Evolutionary conservation across 108 stramenopile species (phyloP), one percentile per base, ranked within the genome.

Genomic region (Phaeodactylum tricornutum): DNA sequence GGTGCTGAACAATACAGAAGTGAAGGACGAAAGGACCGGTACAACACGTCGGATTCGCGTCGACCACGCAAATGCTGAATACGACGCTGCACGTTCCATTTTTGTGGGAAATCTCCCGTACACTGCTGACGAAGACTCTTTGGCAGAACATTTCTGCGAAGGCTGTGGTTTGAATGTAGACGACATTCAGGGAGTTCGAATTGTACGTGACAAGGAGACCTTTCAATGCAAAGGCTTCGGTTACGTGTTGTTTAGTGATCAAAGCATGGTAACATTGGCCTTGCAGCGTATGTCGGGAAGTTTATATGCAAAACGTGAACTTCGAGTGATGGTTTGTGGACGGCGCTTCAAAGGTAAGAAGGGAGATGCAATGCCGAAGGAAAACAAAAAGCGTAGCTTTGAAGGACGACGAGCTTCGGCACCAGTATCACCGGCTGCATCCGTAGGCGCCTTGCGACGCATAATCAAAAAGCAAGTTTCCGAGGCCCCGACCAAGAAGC

Each of bases 41-140:
- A 15, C 4, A 35, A 43, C 19, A 26, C 26, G 32, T 9, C 41
- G 51, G 9, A 55, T 82, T 51, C 72, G 66, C 41, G 71, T 74
- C 45, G 59, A 79, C 66, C 54, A 63, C 37, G 51, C 60, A 11
- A 52, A 53, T 1, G 55, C 73, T 21, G 30, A 49, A 17, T 41
- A 28, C 38, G 31, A 67, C 61, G 0, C 81, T 2, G 29, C 56
- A 0, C 71, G 77, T 16, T 74, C 74, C 9, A 81, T 89, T 4
- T 89, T 89, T 64, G 78, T 79, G 0, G 87, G 87, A 6, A 82
- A 82, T 38, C 50, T 89, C 8, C 83, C 87, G 0, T 82, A 84
- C 41, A 64, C 38, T 30, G 65, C 87, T 3, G 78, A 82, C 11
- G 87, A 89, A 69, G 59, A 61, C 33, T 55, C 71, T 2, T 40